Evolutionary conservation across 192 early-diverging fungal species (phyloP).

Genomic region (Entrophospora sp.): DNA sequence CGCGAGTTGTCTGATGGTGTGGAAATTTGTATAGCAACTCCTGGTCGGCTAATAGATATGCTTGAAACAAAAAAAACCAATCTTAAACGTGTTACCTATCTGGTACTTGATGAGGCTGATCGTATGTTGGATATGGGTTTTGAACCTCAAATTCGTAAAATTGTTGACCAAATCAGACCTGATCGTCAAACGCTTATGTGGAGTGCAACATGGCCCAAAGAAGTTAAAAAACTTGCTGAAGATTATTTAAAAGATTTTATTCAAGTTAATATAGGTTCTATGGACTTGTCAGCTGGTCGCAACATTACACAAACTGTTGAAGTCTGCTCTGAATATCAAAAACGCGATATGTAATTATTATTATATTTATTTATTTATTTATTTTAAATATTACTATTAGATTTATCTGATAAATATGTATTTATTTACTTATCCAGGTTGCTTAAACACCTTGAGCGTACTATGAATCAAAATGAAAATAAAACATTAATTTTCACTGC

Average conservation of each 20-base stretch:
- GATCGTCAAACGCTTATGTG: slow-evolving; percentile 99
- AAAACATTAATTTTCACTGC: slow-evolving; percentile 91
- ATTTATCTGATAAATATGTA: not conserved
- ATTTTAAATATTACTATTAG: not conserved
- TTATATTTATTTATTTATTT: not conserved
- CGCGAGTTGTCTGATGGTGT: slow-evolving; percentile 76
- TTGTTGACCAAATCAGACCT: slow-evolving; percentile 94
- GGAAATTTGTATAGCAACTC: slow-evolving; percentile 96
- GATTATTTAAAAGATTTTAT: slow-evolving; percentile 92
- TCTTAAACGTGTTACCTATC: slow-evolving; percentile 86
- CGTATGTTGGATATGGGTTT: slow-evolving; percentile 99
- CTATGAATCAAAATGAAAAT: slow-evolving; percentile 77
- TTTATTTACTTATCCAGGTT: slow-evolving; percentile 35
- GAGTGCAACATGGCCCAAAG: slow-evolving; percentile 99
- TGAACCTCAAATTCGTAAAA: slow-evolving; percentile 96
- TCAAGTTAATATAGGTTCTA: slow-evolving; percentile 94
- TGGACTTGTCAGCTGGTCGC: slow-evolving; percentile 87
- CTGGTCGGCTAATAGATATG: slow-evolving; percentile 97
- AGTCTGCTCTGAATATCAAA: slow-evolving; percentile 78
- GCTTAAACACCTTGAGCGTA: slow-evolving; percentile 72
- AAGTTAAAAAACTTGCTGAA: slow-evolving; percentile 83
- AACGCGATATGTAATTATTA: slow-evolving; percentile 55
- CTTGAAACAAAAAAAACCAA: slow-evolving; percentile 81
- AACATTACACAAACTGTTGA: slow-evolving; percentile 89
- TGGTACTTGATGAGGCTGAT: slow-evolving; percentile 99